phyloP scores from a whole-genome alignment of 345 rosid genomes.

The Tarenaya hassleriana region DNA sequence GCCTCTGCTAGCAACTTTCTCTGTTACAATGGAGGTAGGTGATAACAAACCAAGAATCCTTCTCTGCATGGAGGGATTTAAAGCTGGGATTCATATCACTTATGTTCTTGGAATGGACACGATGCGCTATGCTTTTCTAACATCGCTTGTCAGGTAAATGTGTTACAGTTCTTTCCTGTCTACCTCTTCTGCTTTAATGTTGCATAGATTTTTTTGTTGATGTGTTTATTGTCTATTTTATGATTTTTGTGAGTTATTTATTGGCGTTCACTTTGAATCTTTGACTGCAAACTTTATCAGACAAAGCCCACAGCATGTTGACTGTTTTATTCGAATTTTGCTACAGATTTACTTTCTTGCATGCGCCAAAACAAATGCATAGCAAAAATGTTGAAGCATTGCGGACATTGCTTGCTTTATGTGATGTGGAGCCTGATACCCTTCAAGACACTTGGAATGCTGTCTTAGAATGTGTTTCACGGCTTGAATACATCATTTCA shows the following conservation, averaged over 20 bases:
- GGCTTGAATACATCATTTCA: constrained; percentile 85
- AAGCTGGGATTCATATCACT: constrained; percentile 90
- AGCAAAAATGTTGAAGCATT: constrained; percentile 97
- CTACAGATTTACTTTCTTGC: constrained; percentile 93
- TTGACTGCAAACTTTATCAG: constrained; percentile 8
- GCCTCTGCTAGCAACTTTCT: constrained; percentile 95
- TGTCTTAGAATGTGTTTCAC: constrained; percentile 93
- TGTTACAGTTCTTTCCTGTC: constrained; percentile 1
- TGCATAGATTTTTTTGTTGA: constrained; percentile 4
- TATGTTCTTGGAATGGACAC: constrained; percentile 98
- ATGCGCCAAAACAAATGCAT: constrained; percentile 94
- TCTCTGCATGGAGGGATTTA: constrained; percentile 98
- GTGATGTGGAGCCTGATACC: constrained; percentile 66
- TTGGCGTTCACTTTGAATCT: background rate
- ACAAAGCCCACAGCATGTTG: constrained; percentile 17
- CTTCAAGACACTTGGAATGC: constrained; percentile 99
- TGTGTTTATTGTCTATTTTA: constrained; percentile 10
- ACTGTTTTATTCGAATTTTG: constrained; percentile 22
- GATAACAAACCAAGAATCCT: constrained; percentile 85
- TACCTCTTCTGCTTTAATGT: constrained; percentile 14
- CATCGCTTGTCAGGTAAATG: constrained; percentile 85
- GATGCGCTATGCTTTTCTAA: constrained; percentile 96
- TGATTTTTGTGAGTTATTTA: background rate
- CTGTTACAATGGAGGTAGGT: constrained; percentile 98
- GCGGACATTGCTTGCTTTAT: constrained; percentile 68